These are phyloP conservation scores for Trichosporon faecale DNA, from an alignment of 1,284 basidiomycete species.

Conservation along the genomic window DNA sequence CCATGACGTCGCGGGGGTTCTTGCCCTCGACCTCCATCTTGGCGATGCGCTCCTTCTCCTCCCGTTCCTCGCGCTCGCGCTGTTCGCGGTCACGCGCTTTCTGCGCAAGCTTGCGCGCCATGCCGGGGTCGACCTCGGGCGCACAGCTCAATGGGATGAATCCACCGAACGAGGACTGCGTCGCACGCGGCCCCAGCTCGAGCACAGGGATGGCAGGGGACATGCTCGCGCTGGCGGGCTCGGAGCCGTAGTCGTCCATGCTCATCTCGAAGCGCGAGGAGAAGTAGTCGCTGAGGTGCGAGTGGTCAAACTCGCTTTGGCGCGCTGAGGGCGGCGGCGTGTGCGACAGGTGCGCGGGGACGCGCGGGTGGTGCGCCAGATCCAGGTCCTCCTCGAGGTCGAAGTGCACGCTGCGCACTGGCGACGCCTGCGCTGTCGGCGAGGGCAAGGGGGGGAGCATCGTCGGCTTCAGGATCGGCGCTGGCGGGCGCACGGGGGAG, in stretches of 20 bases:
- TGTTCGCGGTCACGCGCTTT: neutral
- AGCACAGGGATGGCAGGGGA: neutral
- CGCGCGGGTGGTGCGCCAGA: neutral
- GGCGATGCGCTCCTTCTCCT: neutral
- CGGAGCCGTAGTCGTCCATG: slow-evolving; percentile 6
- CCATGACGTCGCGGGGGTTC: neutral
- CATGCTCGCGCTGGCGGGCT: neutral
- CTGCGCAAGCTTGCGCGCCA: slow-evolving; percentile 1
- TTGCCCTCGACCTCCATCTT: neutral
- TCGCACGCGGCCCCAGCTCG: neutral
- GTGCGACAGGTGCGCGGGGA: slow-evolving; percentile 5
- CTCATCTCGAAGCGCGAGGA: neutral
- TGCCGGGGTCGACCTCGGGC: neutral
- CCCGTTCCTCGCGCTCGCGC: neutral
- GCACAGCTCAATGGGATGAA: neutral
- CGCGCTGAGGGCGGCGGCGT: neutral
- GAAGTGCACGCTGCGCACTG: slow-evolving; percentile 6
- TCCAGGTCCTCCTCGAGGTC: neutral
- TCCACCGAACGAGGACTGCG: neutral
- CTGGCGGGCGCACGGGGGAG: neutral
- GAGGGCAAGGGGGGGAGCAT: neutral
- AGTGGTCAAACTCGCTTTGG: neutral
- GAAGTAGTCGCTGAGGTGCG: neutral
- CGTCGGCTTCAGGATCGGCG: neutral
- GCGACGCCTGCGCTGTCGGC: neutral